phyloP scores from a whole-genome alignment of 768 basidiomycete species.

The Auriscalpium vulgare region DNA sequence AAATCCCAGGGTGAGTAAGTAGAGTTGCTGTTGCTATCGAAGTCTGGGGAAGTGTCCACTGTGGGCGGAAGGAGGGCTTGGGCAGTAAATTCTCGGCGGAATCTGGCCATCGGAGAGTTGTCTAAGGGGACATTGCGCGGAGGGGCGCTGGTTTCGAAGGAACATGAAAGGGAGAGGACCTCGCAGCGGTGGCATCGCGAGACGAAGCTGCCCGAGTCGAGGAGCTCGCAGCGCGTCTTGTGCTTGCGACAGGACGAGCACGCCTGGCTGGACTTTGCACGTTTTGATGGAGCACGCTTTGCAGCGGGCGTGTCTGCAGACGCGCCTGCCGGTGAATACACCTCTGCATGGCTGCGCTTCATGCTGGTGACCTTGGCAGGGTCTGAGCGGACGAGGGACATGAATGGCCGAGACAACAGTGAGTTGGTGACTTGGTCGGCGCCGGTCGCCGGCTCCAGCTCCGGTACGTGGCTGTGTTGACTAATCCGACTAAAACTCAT shows the following conservation, averaged over 20 bases:
- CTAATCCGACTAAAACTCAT: too few species aligned
- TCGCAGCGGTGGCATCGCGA: constrained; percentile 42
- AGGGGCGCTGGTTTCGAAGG: constrained; percentile 31
- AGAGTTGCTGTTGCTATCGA: not conserved
- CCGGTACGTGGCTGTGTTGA: too few species aligned
- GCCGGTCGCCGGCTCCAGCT: too few species aligned
- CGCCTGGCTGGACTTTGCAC: constrained; percentile 21
- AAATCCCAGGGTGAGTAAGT: constrained; percentile 29
- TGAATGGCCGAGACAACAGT: too few species aligned
- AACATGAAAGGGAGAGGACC: constrained; percentile 38
- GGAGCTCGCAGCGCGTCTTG: constrained; percentile 42
- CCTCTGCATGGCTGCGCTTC: constrained; percentile 5
- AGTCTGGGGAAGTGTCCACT: not conserved
- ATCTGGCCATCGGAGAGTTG: constrained; percentile 2
- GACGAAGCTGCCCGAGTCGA: constrained; percentile 27
- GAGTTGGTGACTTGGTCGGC: too few species aligned
- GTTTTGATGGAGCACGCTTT: constrained; percentile 5
- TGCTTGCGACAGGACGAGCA: constrained; percentile 39
- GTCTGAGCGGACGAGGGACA: too few species aligned
- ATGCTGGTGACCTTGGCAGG: not conserved
- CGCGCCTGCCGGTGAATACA: not conserved
- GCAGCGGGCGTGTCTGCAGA: not conserved
- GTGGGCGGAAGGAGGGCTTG: not conserved
- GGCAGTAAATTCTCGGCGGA: not conserved
- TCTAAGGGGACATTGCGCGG: constrained; percentile 17